phyloP scores from a whole-genome alignment of 768 basidiomycete genomes.

The Cubamyces sp. region DNA sequence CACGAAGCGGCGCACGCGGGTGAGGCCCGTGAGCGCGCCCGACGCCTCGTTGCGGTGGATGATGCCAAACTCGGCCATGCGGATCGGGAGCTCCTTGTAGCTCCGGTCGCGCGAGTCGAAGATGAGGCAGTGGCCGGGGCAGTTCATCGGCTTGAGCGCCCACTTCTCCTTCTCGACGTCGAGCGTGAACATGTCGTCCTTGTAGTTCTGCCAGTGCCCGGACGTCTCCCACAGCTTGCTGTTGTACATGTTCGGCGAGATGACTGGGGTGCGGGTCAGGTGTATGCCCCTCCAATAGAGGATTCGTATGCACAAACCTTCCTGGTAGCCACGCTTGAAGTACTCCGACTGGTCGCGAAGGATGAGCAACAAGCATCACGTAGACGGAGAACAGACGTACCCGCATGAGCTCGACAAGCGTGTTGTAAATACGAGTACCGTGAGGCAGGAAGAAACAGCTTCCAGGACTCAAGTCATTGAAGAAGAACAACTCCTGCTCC shows the following conservation, averaged over 20 bases:
- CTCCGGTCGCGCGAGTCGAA: constrained; percentile 93
- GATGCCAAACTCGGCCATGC: constrained; percentile 99
- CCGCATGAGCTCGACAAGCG: constrained; percentile 87
- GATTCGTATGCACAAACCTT: constrained; percentile 52
- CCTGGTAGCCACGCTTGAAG: constrained; percentile 93
- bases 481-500: constrained; percentile 99
- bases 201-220: constrained; percentile 98
- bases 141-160: constrained; percentile 99
- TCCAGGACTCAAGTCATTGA: constrained; percentile 95
- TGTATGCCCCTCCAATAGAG: not conserved
- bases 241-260: constrained; percentile 98
- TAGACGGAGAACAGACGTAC: constrained; percentile 47
- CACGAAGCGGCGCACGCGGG: constrained; percentile 91
- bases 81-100: constrained; percentile 94
- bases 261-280: constrained; percentile 55
- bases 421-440: constrained; percentile 95
- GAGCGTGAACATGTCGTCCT: constrained; percentile 96
- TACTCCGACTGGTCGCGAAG: constrained; percentile 72
- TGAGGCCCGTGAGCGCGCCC: constrained; percentile 91
- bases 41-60: constrained; percentile 96
- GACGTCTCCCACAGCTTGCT: constrained; percentile 97
- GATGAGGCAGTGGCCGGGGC: constrained; percentile 94
- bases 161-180: constrained; percentile 96
- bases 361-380: not conserved
- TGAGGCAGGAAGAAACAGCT: constrained; percentile 97